Evolutionary conservation across 2,329 filamentous ascomycete species (phyloP).

Genomic region (Colletotrichum gloeosporioides): DNA sequence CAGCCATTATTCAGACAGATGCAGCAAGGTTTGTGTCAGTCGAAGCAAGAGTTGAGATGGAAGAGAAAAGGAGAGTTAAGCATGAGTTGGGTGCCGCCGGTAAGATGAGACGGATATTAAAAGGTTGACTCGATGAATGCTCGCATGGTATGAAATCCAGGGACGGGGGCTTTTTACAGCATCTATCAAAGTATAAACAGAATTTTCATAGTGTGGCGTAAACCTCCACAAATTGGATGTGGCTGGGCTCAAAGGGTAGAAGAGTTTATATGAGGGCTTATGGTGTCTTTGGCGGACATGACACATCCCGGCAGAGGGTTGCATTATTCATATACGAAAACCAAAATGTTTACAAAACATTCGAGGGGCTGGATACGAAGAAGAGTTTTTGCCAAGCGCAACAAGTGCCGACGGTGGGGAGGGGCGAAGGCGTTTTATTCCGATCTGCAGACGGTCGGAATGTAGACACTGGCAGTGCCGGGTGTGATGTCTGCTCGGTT

Average conservation of each 20-base stretch:
- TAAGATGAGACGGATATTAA: conserved; percentile 6
- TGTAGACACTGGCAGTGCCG: background rate
- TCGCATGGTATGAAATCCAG: background rate
- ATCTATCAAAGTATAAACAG: no score
- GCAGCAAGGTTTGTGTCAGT: background rate
- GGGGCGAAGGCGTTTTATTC: conserved; percentile 1
- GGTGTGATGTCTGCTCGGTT: background rate
- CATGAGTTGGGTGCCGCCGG: background rate
- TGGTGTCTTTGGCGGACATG: background rate
- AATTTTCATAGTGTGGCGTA: no score
- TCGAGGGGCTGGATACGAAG: background rate
- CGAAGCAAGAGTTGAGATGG: background rate
- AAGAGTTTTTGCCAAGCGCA: background rate
- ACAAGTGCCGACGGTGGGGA: background rate
- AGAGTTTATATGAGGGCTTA: background rate
- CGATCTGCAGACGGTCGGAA: conserved; percentile 5
- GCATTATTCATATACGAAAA: background rate
- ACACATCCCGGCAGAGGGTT: background rate
- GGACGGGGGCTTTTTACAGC: background rate
- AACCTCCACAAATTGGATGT: no score
- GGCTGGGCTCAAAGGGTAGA: no score
- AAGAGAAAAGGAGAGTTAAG: background rate
- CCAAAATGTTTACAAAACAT: background rate
- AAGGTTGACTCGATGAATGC: background rate
- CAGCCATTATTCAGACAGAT: background rate